phyloP scores from a whole-genome alignment of 1,284 basidiomycete species.

The Coriolopsis trogii region DNA sequence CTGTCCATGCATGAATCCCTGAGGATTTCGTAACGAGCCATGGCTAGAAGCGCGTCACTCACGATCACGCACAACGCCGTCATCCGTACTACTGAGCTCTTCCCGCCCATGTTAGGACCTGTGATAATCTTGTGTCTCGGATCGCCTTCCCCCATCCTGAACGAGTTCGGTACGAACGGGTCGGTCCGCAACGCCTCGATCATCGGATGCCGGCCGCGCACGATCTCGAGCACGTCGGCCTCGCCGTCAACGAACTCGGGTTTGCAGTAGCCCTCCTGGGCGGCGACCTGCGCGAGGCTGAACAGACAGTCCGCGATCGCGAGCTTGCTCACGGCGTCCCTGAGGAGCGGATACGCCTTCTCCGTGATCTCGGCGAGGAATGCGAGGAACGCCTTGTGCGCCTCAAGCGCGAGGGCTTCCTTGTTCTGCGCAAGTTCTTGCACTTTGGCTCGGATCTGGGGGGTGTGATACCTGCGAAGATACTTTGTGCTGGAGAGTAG shows the following conservation, averaged over 20 bases:
- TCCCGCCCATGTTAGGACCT: slow-evolving; percentile 82
- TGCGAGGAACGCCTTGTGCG: slow-evolving; percentile 63
- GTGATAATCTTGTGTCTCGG: slow-evolving; percentile 79
- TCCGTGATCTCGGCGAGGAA: slow-evolving; percentile 75
- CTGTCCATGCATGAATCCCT: too few relatives aligned
- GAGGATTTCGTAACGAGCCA: too few relatives aligned
- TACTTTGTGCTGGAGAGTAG: slow-evolving; percentile 81
- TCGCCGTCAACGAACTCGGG: slow-evolving; percentile 54
- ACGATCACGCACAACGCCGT: slow-evolving; percentile 74
- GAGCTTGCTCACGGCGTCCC: slow-evolving; percentile 77
- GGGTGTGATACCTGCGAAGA: slow-evolving; percentile 82
- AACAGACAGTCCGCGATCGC: slow-evolving; percentile 81
- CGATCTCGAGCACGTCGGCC: slow-evolving; percentile 62
- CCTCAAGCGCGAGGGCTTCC: slow-evolving; percentile 75
- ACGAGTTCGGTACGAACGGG: slow-evolving; percentile 80
- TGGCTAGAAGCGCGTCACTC: too few relatives aligned
- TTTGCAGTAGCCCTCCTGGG: slow-evolving; percentile 76
- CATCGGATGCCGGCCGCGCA: slow-evolving; percentile 82
- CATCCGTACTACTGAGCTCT: slow-evolving; percentile 79
- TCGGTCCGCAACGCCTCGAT: slow-evolving; percentile 76
- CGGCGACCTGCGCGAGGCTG: slow-evolving; percentile 70
- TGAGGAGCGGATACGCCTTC: slow-evolving; percentile 70
- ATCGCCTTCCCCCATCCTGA: slow-evolving; percentile 56
- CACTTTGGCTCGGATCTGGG: slow-evolving; percentile 66
- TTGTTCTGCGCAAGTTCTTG: slow-evolving; percentile 78